Percentiles rank a stretch among this genome's conserved stretches.
phyloP scores from a whole-genome alignment of 805 yeast species.

The Lachancea kluyveri region DNA sequence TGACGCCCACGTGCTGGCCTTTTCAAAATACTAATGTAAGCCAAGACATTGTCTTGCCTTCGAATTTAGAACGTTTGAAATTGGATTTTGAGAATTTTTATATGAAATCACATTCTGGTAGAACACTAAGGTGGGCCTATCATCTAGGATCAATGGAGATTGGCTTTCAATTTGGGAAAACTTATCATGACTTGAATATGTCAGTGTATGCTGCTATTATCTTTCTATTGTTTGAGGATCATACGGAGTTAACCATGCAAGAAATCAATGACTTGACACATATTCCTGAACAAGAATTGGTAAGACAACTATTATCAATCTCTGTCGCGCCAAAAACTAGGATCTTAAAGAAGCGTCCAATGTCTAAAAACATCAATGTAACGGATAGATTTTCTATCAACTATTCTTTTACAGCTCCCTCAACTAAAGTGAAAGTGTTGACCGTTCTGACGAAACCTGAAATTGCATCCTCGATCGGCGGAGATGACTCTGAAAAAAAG shows the following conservation, averaged over 20 bases:
- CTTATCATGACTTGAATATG: conserved; percentile 71
- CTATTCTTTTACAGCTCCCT: conserved; percentile 59
- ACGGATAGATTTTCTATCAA: conserved; percentile 65
- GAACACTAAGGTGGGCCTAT: conserved; percentile 72
- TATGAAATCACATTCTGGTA: conserved; percentile 44
- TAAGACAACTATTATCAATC: conserved; percentile 74
- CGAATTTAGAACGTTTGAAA: conserved; percentile 37
- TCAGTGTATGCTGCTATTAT: conserved; percentile 78
- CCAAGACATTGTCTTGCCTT: conserved; percentile 37
- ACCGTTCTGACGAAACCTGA: conserved; percentile 48
- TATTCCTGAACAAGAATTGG: conserved; percentile 68
- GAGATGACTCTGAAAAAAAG: conserved; percentile 30
- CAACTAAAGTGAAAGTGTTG: conserved; percentile 64
- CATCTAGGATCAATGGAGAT: conserved; percentile 80
- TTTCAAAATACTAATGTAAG: conserved; percentile 36
- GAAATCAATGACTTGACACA: conserved; percentile 61
- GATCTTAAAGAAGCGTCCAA: conserved; percentile 66
- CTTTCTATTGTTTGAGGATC: conserved; percentile 63
- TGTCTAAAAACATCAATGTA: conserved; percentile 61
- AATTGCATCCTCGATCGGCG: conserved; percentile 1
- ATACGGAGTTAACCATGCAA: conserved; percentile 44
- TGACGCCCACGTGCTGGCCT: conserved; percentile 69
- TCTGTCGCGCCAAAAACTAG: conserved; percentile 79
- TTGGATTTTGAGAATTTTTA: conserved; percentile 48
- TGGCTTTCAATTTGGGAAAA: conserved; percentile 58